Evolutionary conservation across 352 stramenopile genomes (phyloP).

Genomic region (Pythium utonaiense): DNA sequence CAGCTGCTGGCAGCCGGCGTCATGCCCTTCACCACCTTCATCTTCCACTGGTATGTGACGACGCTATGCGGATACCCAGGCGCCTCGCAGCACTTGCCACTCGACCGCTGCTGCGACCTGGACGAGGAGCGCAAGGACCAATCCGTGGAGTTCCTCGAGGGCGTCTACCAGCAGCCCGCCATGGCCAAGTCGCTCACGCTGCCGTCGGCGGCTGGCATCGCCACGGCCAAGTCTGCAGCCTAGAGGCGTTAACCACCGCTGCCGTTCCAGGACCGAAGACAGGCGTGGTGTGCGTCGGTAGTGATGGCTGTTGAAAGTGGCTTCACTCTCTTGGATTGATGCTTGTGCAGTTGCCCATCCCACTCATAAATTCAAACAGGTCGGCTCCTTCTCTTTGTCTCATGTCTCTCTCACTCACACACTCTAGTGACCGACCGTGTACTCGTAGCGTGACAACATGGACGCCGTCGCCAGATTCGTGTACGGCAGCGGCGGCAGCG

Average conservation of each 20-base stretch:
- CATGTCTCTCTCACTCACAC: too few species aligned
- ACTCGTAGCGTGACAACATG: not conserved
- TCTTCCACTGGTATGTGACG: slow-evolving; percentile 64
- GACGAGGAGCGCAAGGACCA: slow-evolving; percentile 53
- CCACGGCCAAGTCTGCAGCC: slow-evolving; percentile 3
- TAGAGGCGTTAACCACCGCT: too few species aligned
- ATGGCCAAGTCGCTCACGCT: slow-evolving; percentile 37
- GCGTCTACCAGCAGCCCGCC: slow-evolving; percentile 64
- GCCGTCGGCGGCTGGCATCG: slow-evolving; percentile 2
- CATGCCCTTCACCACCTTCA: slow-evolving; percentile 48
- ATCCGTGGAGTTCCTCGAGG: slow-evolving; percentile 57
- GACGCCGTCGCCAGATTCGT: slow-evolving; percentile 17
- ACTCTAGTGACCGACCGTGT: too few species aligned
- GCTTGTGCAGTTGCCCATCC: too few species aligned
- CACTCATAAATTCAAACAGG: not conserved
- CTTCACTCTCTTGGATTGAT: too few species aligned
- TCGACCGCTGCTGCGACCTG: slow-evolving; percentile 62
- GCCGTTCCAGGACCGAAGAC: too few species aligned
- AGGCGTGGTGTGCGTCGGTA: too few species aligned
- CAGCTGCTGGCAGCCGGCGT: slow-evolving; percentile 37
- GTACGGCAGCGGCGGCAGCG: slow-evolving; percentile 8
- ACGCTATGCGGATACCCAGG: slow-evolving; percentile 45
- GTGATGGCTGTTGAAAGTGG: too few species aligned
- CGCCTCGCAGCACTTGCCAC: slow-evolving; percentile 48
- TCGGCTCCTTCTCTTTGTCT: not conserved